Base-by-base conservation (phyloP, 148 eudicot genomes). In the Pouteria glomerata region DNA sequence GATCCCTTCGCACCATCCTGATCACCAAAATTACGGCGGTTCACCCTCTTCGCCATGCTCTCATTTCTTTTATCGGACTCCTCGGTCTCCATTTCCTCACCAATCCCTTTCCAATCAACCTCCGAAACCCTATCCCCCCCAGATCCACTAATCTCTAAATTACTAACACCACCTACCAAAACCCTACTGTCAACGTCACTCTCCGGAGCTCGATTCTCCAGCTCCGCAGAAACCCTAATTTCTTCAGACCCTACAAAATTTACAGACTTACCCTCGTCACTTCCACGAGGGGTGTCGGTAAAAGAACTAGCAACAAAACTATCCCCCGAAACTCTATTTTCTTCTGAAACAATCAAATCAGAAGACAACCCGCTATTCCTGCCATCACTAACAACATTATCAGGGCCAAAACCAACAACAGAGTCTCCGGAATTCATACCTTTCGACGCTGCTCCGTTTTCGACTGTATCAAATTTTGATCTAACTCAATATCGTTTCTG, bases 401-500 rank as follows among this genome's bases (percentile, higher is more conserved):
- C 59, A 33, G 47, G 21, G 31, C 47, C 19, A 35, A 21, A 15
- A 35, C n/a, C 61, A 31, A 19, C 70, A 27, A 6, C 11, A 30
- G 55, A 7, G 59, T 72, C 76, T 52, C 39, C 66, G 2, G 73
- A 72, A 83, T 69, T 73, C 80, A 78, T 81, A 80, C 45, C 41
- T 50, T 44, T 45, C 3, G 12, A 30, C 8, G 50, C 48, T 24
- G 68, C 31, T 6, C 56, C 79, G 34, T 37, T 50, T 26, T 51
- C 68, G 42, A 71, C 30, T 24, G 27, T 29, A 18, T 52, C 41
- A 37, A 24, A 3, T 66, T 72, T 62, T 68, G 39, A 16, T 78
- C 80, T 47, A 78, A 69, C 67, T 78, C 80, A 10, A 78, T 69
- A 60, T 69, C 82, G 44, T 74, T 71, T 52, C 44, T 70, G 59